Conservation (phyloP, 495 filamentous ascomycete genomes). For the Hypoxylon lienhwacheense region DNA sequence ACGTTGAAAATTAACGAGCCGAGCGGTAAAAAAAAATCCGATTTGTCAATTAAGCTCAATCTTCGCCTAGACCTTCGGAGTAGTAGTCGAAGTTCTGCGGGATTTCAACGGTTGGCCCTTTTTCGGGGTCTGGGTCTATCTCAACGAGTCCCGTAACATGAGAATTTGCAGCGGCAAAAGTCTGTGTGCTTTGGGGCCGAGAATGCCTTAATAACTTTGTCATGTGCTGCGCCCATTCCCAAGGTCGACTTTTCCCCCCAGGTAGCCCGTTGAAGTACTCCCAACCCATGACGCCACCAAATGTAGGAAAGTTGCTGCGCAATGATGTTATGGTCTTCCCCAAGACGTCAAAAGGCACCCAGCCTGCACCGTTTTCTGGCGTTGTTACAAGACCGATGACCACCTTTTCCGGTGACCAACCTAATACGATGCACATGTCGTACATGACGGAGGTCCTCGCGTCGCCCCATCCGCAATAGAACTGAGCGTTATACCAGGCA, state of each 20-base stretch:
- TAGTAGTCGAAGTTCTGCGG: constrained; percentile 31
- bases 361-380: constrained; percentile 62
- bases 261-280: constrained; percentile 78
- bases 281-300: constrained; percentile 86
- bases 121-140: constrained; percentile 18
- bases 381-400: constrained; percentile 75
- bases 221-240: constrained; percentile 70
- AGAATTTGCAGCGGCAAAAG: background rate
- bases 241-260: constrained; percentile 60
- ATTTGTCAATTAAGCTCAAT: constrained; percentile 4
- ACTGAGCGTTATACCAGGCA: constrained; percentile 81
- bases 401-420: constrained; percentile 67
- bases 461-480: constrained; percentile 80
- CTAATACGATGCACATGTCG: constrained; percentile 62
- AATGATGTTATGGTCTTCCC: constrained; percentile 50
- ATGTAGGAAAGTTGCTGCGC: constrained; percentile 56
- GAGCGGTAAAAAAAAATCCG: no score
- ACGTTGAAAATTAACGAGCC: background rate
- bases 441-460: constrained; percentile 62
- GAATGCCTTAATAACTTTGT: constrained; percentile 50
- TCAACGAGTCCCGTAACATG: background rate
- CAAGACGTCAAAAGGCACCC: constrained; percentile 40
- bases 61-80: constrained; percentile 19
- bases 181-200: constrained; percentile 13
- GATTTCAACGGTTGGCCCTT: constrained; percentile 5